A percentile compares a stretch with the other conserved stretches of the same genome.
Evolutionary conservation across 345 rosid species (phyloP).

Genomic region (Boechera retrofracta): DNA sequence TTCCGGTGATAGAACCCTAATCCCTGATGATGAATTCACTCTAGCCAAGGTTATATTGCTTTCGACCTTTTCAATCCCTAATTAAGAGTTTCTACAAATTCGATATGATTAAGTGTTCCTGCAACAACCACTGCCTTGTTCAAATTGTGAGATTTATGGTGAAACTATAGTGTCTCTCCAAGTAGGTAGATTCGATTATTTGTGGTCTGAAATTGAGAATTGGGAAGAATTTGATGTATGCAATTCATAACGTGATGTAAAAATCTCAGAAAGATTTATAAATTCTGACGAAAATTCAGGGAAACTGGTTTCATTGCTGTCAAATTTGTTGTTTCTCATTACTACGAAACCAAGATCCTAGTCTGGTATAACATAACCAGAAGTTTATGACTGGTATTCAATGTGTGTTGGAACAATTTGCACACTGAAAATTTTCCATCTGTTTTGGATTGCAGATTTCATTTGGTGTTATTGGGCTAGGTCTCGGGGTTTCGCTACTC

Average conservation of each 20-base stretch:
- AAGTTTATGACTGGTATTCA: neutral
- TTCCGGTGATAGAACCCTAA: constrained; percentile 53
- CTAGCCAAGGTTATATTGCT: constrained; percentile 66
- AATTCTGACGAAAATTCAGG: neutral
- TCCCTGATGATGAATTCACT: constrained; percentile 77
- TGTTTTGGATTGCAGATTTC: constrained; percentile 65
- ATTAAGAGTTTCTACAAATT: neutral
- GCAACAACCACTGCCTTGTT: too few species aligned
- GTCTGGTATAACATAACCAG: too few species aligned
- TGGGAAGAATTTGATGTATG: neutral
- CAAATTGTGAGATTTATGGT: constrained; percentile 5
- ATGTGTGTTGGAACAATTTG: constrained; percentile 1
- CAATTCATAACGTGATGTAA: neutral
- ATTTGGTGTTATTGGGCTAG: constrained; percentile 87
- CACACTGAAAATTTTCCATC: neutral
- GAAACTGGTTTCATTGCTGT: neutral
- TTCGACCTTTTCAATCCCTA: constrained; percentile 1
- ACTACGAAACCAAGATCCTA: too few species aligned
- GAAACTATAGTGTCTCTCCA: neutral
- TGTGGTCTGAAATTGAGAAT: neutral
- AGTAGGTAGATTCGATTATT: neutral
- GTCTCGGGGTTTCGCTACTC: constrained; percentile 77
- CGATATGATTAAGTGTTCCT: too few species aligned
- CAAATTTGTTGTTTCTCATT: neutral
- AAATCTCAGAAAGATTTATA: neutral